phyloP scores from a whole-genome alignment of 192 early-diverging fungal species.

The Coemansia sp. region DNA sequence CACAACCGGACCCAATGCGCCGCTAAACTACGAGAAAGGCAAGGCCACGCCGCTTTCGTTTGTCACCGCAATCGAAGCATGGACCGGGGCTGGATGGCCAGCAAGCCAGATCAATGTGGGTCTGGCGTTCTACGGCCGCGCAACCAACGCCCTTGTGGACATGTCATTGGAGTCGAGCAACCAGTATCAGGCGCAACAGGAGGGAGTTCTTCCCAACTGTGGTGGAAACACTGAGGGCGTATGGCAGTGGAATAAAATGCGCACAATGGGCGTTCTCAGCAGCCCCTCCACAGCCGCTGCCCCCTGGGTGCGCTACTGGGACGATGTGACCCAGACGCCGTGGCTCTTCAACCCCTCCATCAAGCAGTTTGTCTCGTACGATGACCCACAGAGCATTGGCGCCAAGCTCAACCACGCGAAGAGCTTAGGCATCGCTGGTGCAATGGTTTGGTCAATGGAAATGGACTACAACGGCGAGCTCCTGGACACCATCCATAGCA shows the following conservation, averaged over 20 bases:
- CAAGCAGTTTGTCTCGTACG: slow-evolving; percentile 68
- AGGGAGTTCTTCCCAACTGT: slow-evolving; percentile 47
- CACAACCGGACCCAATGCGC: slow-evolving; percentile 64
- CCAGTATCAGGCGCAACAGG: slow-evolving; percentile 31
- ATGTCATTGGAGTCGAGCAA: slow-evolving; percentile 26
- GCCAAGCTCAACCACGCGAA: slow-evolving; percentile 63
- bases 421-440: slow-evolving; percentile 60
- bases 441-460: slow-evolving; percentile 72
- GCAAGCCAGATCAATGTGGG: slow-evolving; percentile 65
- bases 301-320: slow-evolving; percentile 68
- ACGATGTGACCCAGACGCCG: slow-evolving; percentile 63
- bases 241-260: slow-evolving; percentile 65
- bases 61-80: slow-evolving; percentile 55
- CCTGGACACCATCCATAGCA: slow-evolving; percentile 24
- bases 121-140: slow-evolving; percentile 65
- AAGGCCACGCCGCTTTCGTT: slow-evolving; percentile 53
- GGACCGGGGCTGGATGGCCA: slow-evolving; percentile 64
- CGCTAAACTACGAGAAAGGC: slow-evolving; percentile 41
- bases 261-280: slow-evolving; percentile 57
- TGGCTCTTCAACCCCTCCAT: slow-evolving; percentile 69
- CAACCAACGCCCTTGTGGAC: slow-evolving; percentile 40
- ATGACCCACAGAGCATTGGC: slow-evolving; percentile 63
- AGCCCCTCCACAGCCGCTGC: slow-evolving; percentile 20
- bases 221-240: slow-evolving; percentile 63
- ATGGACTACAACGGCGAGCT: slow-evolving; percentile 67